Percentiles rank a stretch among this genome's conserved stretches.
phyloP scores from a whole-genome alignment of 2,329 filamentous ascomycete genomes.

The Monosporascus sp. region DNA sequence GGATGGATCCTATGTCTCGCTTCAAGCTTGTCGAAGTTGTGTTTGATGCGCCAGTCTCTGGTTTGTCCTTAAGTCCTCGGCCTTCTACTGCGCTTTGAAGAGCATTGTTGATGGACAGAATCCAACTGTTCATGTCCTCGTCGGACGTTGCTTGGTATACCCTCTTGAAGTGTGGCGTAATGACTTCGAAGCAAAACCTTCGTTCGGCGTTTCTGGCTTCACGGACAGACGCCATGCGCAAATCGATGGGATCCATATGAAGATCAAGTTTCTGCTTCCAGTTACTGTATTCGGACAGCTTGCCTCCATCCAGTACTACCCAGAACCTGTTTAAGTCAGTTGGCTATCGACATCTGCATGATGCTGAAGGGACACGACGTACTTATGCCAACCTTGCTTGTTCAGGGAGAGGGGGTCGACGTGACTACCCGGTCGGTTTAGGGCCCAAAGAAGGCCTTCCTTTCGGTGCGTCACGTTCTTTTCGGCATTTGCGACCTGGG shows the following conservation, averaged over 20 bases:
- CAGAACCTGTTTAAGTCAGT: constrained; percentile 65
- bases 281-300: constrained; percentile 96
- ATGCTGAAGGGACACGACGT: constrained; percentile 33
- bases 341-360: background rate
- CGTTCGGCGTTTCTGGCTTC: constrained; percentile 93
- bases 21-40: constrained; percentile 50
- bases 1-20: constrained; percentile 84
- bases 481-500: constrained; percentile 47
- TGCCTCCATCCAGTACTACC: constrained; percentile 96
- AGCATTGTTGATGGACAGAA: constrained; percentile 92
- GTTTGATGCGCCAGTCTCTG: constrained; percentile 37
- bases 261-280: constrained; percentile 97
- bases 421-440: constrained; percentile 88
- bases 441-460: constrained; percentile 89
- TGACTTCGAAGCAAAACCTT: constrained; percentile 96
- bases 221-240: constrained; percentile 93
- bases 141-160: constrained; percentile 98
- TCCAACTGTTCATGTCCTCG: constrained; percentile 98
- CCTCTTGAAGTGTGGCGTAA: constrained; percentile 91
- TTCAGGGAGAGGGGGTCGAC: constrained; percentile 93
- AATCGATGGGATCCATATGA: constrained; percentile 96
- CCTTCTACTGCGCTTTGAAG: constrained; percentile 93
- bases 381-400: constrained; percentile 99
- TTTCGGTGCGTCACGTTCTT: constrained; percentile 69
- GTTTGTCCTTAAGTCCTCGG: constrained; percentile 54